Conservation (phyloP, 176 grass and related monocot genomes). For the Carex myosuroides region DNA sequence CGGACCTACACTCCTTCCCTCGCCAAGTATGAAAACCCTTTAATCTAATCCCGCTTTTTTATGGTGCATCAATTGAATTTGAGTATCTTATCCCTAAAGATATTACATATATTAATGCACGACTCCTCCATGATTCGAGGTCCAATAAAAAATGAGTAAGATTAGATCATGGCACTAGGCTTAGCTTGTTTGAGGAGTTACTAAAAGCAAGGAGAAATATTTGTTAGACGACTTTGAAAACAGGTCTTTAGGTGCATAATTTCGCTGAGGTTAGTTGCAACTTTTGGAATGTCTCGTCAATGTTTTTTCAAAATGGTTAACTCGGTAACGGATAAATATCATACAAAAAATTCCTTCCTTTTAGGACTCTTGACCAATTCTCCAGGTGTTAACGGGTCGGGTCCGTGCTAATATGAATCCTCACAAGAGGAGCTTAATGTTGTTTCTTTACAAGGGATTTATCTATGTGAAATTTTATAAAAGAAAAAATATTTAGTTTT, state of each 20-base stretch:
- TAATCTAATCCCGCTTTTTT: background rate
- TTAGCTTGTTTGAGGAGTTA: conserved; percentile 23
- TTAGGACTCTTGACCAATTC: background rate
- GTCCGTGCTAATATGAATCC: background rate
- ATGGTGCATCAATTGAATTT: background rate
- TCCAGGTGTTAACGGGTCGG: background rate
- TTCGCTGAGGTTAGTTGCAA: background rate
- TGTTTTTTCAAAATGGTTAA: background rate
- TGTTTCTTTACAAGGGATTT: too few relatives aligned
- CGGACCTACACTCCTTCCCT: too few relatives aligned
- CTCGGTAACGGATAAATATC: background rate
- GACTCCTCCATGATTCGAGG: background rate
- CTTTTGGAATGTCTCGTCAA: conserved; percentile 5
- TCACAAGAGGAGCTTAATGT: background rate
- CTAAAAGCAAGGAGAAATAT: conserved; percentile 5
- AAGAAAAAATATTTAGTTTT: too few relatives aligned
- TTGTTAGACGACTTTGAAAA: conserved; percentile 22
- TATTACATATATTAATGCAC: background rate
- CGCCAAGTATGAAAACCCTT: too few relatives aligned
- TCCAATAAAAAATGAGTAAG: background rate
- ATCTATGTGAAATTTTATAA: too few relatives aligned
- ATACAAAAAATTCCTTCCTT: background rate
- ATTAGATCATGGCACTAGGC: background rate
- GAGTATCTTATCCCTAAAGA: background rate
- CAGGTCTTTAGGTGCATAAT: conserved; percentile 1